Evolutionary conservation across 2,329 filamentous ascomycete genomes (phyloP), one percentile per base, ranked within the genome.

Genomic region (Aspergillus fumigatiaffinis): DNA sequence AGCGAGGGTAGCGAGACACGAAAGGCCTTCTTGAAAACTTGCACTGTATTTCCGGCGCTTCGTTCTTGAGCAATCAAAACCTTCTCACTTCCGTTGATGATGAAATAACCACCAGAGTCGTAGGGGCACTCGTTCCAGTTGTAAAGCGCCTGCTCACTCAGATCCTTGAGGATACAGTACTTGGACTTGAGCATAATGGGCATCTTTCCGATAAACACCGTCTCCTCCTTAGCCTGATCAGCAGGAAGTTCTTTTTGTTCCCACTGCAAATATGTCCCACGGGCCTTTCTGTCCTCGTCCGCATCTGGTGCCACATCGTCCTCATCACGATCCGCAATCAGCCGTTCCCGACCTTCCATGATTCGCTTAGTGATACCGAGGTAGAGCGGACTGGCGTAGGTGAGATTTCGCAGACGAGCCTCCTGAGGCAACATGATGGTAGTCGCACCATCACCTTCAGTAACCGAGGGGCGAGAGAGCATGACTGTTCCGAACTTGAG

Each of bases 11-110:
- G n/a, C n/a, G n/a, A n/a, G n/a, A n/a, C n/a, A n/a, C n/a, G n/a
- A n/a, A n/a, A n/a, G n/a, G 93, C 91, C 80, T 99, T 99, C 78
- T 96, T 93, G 85, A 99, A 99, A 28, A 99, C 93, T 77, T 99
- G 94, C 4, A 99, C 94, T 58, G 97, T 99, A 71, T 99, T 99
- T 71, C 93, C 94, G 44, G 94, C 94, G 72, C 92, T 97, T 61
- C 94, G 89, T 76, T 99, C 94, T 74, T 99, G 94, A 1, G 94
- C 94, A 68, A 99, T 99, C 66, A 99, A 79, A 23, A 99, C 94
- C 82, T 99, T 99, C 73, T 99, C 94, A 76, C 91, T 96, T 47
- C 94, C 94, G 78, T 99, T 99, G 82, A 99, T 99, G 68, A 99
- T 91, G 71, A 99, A 99, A 77, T 99, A 99, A 64, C 94, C 94